Evolutionary conservation across 495 filamentous ascomycete species (phyloP), one percentile per base, ranked within the genome.

Genomic region (Talaromyces liani): DNA sequence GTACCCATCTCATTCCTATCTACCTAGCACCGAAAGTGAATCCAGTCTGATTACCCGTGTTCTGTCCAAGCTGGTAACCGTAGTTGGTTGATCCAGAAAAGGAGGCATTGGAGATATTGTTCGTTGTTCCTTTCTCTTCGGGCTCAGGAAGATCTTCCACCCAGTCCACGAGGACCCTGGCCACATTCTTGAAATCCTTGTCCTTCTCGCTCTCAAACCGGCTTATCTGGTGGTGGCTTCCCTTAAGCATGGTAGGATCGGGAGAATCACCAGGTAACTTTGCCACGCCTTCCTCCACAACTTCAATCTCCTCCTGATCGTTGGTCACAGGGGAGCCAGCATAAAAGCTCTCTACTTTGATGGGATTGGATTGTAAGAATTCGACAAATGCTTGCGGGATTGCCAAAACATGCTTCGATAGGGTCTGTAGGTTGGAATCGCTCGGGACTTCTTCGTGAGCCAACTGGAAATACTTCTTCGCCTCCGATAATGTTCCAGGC

Each of bases 381-480:
- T 61, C 14, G 4, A 16, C 59, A 49, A 61, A 61, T 12, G 59
- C 33, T 33, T 41, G 34, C 2, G 59, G 59, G 18, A 61, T 61
- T 41, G 59, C 24, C 34, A 61, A 16, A 29, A 61, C 34, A 41
- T 41, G 25, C 18, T 61, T 41, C 14, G 59, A 61, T 31, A 41
- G 34, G 8, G 20, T 5, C 24, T 61, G 34, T 16, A 61, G 59
- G 31, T 61, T 16, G 18, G 59, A 41, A 14, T 51, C 59, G 34
- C 25, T 61, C 10, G 59, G 59, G 36, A 61, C 41, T 16, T 61
- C 59, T 25, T 51, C 25, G 33, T 61, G 59, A 18, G 59, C 34
- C 14, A 61, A 31, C 18, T 61, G 59, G 59, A 61, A 61, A 47
- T 61, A 61, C 12, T 61, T 61, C 41, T 41, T 61, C 12, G 59